phyloP scores from a whole-genome alignment of 805 yeast species.

The Gaillardinia entomophila region DNA sequence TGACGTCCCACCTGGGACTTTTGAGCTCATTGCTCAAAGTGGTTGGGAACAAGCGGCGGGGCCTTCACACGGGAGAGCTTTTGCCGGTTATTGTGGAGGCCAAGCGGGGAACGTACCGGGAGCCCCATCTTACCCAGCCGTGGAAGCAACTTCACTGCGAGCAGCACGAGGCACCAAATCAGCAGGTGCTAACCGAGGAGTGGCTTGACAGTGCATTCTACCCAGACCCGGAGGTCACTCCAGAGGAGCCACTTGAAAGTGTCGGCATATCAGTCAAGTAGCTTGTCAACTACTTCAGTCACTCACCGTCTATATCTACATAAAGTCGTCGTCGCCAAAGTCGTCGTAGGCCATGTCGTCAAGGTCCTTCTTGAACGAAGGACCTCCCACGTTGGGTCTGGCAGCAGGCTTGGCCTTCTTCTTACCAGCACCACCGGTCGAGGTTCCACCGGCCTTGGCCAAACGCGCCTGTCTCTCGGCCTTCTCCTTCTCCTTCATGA shows the following conservation, averaged over 20 bases:
- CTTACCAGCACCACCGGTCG: conserved; percentile 92
- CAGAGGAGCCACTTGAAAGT: too few relatives aligned
- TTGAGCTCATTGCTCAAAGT: conserved; percentile 20
- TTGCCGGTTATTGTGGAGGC: conserved; percentile 21
- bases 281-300: too few relatives aligned
- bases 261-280: too few relatives aligned
- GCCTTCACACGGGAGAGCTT: conserved; percentile 20
- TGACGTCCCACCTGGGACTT: conserved; percentile 25
- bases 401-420: conserved; percentile 83
- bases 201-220: too few relatives aligned
- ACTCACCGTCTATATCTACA: too few relatives aligned
- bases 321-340: conserved; percentile 76
- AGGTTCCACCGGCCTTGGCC: conserved; percentile 76
- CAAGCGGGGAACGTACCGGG: neutral
- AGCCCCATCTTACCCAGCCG: conserved; percentile 2
- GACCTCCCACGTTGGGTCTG: conserved; percentile 47
- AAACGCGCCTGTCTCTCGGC: conserved; percentile 86
- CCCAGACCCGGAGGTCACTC: too few relatives aligned
- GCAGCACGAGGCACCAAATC: too few relatives aligned
- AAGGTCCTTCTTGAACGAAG: conserved; percentile 56
- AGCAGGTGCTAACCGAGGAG: too few relatives aligned
- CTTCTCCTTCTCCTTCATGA: conserved; percentile 78
- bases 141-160: too few relatives aligned
- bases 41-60: conserved; percentile 17
- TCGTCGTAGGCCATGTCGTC: conserved; percentile 47